Evolutionary conservation across 2,329 filamentous ascomycete species (phyloP), one percentile per base, ranked within the genome.

Genomic region (Gnomoniopsis sp.): DNA sequence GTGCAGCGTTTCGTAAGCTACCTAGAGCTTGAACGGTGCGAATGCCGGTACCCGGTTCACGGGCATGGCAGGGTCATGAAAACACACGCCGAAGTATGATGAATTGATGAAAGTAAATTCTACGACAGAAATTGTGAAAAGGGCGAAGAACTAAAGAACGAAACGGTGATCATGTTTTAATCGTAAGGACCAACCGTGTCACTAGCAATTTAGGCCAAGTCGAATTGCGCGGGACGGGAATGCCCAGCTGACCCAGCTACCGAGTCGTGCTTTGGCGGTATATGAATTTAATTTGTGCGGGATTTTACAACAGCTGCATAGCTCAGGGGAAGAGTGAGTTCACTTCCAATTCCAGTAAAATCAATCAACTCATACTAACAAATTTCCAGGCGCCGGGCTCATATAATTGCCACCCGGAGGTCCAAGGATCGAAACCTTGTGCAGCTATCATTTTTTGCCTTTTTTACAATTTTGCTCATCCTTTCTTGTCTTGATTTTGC

Each of bases 351-450:
- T 44, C 22, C 36, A 26, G 2, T 19, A 17, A n/a, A 43, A 3
- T 17, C 21, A 26, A 10, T 11, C 21, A n/a, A 11, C 8, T 17
- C 34, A 44, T 30, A 53, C 50, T 11, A 15, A n/a, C 43, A 33
- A 3, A 51, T 30, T 36, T 22, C 2, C 21, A 44, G 38, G 51
- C 56, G 56, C 56, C 56, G 56, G 56, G 56, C 56, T 58, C 56
- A 58, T 58, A 58, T 17, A n/a, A 6, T 43, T 10, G 38, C 15
- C 38, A 58, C 56, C 56, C 56, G 56, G 50, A 58, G 56, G 56
- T 49, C 56, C 50, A 43, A 49, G 50, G 56, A 58, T 58, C 56
- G 56, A 58, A 58, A 58, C 56, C 50, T 49, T 43, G 49, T 47
- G 56, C 50, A 58, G 56, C 56, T 58, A 58, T 11, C 11, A 23